These are phyloP conservation scores for Russula emetica DNA, from an alignment of 768 basidiomycete species.

Conservation along the genomic window DNA sequence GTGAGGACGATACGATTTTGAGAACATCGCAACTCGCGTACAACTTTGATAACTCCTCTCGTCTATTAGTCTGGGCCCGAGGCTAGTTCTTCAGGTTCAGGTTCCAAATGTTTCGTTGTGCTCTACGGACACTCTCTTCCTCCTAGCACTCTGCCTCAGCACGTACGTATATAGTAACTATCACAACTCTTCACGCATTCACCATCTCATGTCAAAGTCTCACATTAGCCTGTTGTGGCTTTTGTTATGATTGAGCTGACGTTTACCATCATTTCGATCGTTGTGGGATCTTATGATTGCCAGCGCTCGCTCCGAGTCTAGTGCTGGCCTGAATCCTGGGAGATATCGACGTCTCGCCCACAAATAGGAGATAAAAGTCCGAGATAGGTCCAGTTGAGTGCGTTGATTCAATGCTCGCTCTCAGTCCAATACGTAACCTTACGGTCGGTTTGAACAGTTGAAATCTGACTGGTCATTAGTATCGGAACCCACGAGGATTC, in stretches of 20 bases:
- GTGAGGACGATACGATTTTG: slow-evolving; percentile 41
- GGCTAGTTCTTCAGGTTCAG: too few relatives aligned
- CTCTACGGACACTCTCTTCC: background rate
- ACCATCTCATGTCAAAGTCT: background rate
- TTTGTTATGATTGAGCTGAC: slow-evolving; percentile 60
- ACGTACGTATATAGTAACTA: background rate
- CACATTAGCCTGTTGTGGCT: slow-evolving; percentile 52
- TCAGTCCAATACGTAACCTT: slow-evolving; percentile 4
- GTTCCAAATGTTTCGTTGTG: too few relatives aligned
- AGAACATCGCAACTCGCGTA: slow-evolving; percentile 38
- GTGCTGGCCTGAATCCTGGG: slow-evolving; percentile 30
- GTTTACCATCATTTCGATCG: slow-evolving; percentile 42
- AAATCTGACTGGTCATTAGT: background rate
- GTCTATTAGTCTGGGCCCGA: too few relatives aligned
- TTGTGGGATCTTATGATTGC: slow-evolving; percentile 43
- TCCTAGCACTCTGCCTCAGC: background rate
- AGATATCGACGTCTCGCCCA: slow-evolving; percentile 40
- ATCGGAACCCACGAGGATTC: slow-evolving; percentile 1
- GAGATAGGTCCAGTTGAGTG: slow-evolving; percentile 34
- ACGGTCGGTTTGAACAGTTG: background rate
- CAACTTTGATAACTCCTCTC: too few relatives aligned
- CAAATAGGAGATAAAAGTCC: slow-evolving; percentile 59
- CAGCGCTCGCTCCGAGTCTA: slow-evolving; percentile 35
- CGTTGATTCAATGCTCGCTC: background rate
- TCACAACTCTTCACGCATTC: background rate